A percentile compares a stretch with the other conserved stretches of the same genome.
Conservation (phyloP, 1,284 basidiomycete genomes). For the Ustilago nuda region DNA sequence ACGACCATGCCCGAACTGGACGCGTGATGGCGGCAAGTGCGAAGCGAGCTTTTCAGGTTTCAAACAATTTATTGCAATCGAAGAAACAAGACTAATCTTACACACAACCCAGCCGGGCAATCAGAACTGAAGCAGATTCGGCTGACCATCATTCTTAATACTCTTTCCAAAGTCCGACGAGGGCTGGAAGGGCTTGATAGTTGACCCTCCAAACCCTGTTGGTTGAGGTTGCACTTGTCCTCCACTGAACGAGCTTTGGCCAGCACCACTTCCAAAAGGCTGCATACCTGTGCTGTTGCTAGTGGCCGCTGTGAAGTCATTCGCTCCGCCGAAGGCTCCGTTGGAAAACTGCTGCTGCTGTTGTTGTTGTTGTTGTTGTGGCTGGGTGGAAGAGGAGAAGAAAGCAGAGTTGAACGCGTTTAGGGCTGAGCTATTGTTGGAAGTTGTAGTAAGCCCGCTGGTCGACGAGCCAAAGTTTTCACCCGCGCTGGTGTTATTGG, state of each 20-base stretch:
- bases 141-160: constrained; percentile 25
- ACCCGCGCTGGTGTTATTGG: constrained; percentile 1
- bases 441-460: constrained; percentile 9
- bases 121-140: constrained; percentile 40
- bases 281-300: constrained; percentile 3
- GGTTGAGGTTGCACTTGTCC: constrained; percentile 44
- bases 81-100: background rate
- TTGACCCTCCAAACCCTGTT: constrained; percentile 54
- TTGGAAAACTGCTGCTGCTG: constrained; percentile 21
- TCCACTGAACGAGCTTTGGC: background rate
- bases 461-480: constrained; percentile 4
- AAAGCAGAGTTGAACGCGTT: constrained; percentile 34
- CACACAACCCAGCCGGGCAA: background rate
- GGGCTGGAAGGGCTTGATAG: constrained; percentile 65
- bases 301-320: background rate
- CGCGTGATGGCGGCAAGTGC: no score
- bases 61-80: background rate
- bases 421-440: constrained; percentile 19
- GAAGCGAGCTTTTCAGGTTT: no score
- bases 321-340: constrained; percentile 1
- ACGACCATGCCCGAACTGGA: no score
- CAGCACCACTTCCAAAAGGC: background rate
- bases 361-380: constrained; percentile 6
- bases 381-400: background rate
- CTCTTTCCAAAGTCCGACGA: constrained; percentile 58